These are phyloP conservation scores for Cyclocybe aegerita DNA, from an alignment of 768 basidiomycete genomes.

Conservation along the genomic window DNA sequence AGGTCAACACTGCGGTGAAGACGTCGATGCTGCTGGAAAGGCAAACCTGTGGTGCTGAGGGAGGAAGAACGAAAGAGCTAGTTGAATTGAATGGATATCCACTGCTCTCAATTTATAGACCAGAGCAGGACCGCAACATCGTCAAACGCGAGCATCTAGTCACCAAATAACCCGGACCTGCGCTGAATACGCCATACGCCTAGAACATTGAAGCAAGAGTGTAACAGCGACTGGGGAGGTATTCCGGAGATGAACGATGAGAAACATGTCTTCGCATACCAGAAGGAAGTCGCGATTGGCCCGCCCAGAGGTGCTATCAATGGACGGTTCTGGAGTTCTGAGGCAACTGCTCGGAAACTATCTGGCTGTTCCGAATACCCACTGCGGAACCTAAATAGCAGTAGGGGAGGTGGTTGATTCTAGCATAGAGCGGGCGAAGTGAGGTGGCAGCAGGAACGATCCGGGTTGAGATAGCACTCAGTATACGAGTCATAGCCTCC, in stretches of 20 bases:
- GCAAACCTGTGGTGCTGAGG: slow-evolving; percentile 6
- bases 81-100: slow-evolving; percentile 1
- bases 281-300: slow-evolving; percentile 11
- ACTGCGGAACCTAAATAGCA: neutral
- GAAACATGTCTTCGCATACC: slow-evolving; percentile 12
- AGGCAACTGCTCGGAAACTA: neutral
- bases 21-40: neutral
- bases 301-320: neutral
- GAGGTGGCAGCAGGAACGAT: slow-evolving; percentile 4
- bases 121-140: slow-evolving; percentile 2
- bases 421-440: neutral
- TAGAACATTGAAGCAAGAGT: slow-evolving; percentile 10
- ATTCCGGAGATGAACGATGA: slow-evolving; percentile 19
- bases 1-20: neutral
- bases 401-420: slow-evolving; percentile 2
- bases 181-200: slow-evolving; percentile 22
- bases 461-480: slow-evolving; percentile 1
- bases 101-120: slow-evolving; percentile 14
- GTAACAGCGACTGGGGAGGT: slow-evolving; percentile 10
- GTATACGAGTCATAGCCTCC: too few species aligned
- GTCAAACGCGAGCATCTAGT: slow-evolving; percentile 6
- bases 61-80: slow-evolving; percentile 4
- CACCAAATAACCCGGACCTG: slow-evolving; percentile 14
- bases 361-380: slow-evolving; percentile 4
- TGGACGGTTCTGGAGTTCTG: neutral